Conservation (phyloP, 495 filamentous ascomycete genomes). For the Chaetomium tenue region DNA sequence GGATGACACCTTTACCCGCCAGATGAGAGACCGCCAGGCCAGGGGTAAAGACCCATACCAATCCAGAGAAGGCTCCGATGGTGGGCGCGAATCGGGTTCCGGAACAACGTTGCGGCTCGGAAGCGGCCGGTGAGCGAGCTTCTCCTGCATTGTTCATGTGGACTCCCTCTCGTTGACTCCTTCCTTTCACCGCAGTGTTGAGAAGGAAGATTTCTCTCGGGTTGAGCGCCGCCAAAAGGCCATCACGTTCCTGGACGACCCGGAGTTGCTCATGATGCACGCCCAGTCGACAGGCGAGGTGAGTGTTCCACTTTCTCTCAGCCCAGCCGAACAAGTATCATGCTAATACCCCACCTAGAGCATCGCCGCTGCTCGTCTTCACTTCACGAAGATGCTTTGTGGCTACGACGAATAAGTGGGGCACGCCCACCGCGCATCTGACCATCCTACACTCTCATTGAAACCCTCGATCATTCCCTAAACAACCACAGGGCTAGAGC, state of each 20-base stretch:
- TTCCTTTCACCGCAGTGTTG: conserved; percentile 13
- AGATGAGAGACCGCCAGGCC: conserved; percentile 54
- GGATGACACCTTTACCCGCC: conserved; percentile 33
- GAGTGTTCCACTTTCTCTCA: conserved; percentile 23
- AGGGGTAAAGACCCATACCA: conserved; percentile 53
- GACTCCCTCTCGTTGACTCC: background rate
- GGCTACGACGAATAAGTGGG: conserved; percentile 36
- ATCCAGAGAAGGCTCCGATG: conserved; percentile 29
- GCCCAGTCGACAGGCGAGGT: conserved; percentile 49
- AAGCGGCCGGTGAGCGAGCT: conserved; percentile 19
- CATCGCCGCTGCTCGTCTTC: conserved; percentile 48
- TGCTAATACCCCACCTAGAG: conserved; percentile 32
- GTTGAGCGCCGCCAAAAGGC: conserved; percentile 44
- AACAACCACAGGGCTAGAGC: background rate
- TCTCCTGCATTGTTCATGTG: background rate
- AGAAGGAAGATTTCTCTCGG: conserved; percentile 33
- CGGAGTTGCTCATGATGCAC: conserved; percentile 55
- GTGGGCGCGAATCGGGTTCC: conserved; percentile 26
- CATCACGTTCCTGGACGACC: conserved; percentile 47
- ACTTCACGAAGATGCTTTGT: conserved; percentile 52
- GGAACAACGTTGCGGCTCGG: conserved; percentile 22
- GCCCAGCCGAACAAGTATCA: background rate
- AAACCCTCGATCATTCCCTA: background rate
- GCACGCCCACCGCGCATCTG: background rate
- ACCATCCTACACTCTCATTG: background rate